These are phyloP conservation scores for Platanus orientalis DNA, from an alignment of 164 flowering plant genomes.

Conservation along the genomic window DNA sequence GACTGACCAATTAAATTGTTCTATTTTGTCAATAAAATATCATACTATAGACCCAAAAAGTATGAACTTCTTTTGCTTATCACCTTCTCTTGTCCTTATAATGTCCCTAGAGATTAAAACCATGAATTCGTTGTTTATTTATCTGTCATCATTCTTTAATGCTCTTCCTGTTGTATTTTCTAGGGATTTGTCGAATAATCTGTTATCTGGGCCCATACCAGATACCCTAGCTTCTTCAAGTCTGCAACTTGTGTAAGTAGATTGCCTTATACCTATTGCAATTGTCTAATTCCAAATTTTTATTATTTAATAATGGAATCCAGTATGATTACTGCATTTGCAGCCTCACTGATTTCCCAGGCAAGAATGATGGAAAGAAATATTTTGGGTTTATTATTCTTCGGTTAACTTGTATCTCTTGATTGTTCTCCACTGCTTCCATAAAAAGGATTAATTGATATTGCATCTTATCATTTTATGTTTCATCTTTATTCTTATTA, in stretches of 20 bases:
- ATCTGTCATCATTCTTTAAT: not conserved
- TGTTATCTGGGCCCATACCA: constrained; percentile 78
- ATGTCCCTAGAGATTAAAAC: no score
- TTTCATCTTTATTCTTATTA: not conserved
- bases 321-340: not conserved
- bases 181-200: constrained; percentile 89
- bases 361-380: not conserved
- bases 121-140: not conserved
- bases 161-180: constrained; percentile 11
- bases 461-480: no score
- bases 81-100: no score
- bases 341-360: not conserved
- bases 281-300: not conserved
- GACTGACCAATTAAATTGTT: no score
- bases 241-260: constrained; percentile 86
- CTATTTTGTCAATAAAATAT: no score
- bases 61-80: no score
- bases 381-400: not conserved
- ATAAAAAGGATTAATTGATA: no score
- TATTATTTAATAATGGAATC: not conserved
- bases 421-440: not conserved
- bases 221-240: constrained; percentile 60
- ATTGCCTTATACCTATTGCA: not conserved
- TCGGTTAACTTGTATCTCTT: not conserved
- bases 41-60: no score